Conservation (phyloP, 1,139 yeast species). For the Eremothecium cymbalariae region DNA sequence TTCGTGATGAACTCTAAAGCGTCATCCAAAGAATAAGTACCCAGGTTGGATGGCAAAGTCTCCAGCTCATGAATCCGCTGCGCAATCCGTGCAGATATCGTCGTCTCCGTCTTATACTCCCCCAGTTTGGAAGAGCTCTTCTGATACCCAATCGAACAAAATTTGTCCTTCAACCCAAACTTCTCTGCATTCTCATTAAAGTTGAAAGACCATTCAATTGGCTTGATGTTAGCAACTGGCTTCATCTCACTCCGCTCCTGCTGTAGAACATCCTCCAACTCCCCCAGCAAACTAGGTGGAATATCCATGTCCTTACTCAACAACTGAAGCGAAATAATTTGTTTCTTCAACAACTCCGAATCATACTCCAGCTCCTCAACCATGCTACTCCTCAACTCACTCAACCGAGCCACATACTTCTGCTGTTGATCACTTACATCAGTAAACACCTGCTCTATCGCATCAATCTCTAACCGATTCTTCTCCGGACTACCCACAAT, state of each 20-base stretch:
- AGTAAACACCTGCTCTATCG: conserved; percentile 32
- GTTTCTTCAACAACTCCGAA: conserved; percentile 49
- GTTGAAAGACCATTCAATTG: conserved; percentile 28
- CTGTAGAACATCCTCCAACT: conserved; percentile 12
- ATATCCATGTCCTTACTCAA: conserved; percentile 71
- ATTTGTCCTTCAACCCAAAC: conserved; percentile 30
- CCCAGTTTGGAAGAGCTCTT: conserved; percentile 22
- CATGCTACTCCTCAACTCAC: conserved; percentile 26
- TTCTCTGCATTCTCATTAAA: conserved; percentile 32
- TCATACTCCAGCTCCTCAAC: conserved; percentile 34
- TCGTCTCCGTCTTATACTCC: conserved; percentile 39
- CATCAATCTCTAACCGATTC: conserved; percentile 26
- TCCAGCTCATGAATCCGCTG: conserved; percentile 70
- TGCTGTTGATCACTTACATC: conserved; percentile 34
- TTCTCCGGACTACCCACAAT: conserved; percentile 22
- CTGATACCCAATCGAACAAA: conserved; percentile 24
- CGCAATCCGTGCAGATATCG: conserved; percentile 50
- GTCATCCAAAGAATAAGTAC: conserved; percentile 46
- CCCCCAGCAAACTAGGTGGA: conserved; percentile 42
- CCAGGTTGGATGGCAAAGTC: conserved; percentile 65
- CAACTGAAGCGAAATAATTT: conserved; percentile 66
- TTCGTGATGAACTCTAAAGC: conserved; percentile 34
- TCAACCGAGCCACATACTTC: conserved; percentile 31
- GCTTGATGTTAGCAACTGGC: conserved; percentile 12
- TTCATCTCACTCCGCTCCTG: conserved; percentile 2